phyloP scores from a whole-genome alignment of 139 green algal genomes.

The Chlorella sp. region DNA sequence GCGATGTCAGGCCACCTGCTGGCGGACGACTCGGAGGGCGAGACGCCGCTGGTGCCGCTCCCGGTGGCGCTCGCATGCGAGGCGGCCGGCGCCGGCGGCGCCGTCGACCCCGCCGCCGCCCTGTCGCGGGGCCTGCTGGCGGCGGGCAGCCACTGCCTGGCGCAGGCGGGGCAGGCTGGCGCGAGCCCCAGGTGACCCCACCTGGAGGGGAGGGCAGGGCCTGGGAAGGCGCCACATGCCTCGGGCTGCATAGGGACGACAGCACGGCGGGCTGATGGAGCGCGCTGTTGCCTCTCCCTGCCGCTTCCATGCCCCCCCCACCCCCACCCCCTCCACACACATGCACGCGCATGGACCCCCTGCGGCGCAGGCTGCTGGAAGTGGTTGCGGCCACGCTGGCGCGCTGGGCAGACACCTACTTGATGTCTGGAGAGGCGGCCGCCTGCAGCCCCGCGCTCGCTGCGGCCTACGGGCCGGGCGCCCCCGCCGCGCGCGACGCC shows the following conservation, averaged over 20 bases:
- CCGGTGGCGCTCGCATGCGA: slow-evolving; percentile 44
- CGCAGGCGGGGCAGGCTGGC: slow-evolving; percentile 23
- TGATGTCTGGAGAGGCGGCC: slow-evolving; percentile 63
- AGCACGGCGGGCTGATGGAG: not conserved
- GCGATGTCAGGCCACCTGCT: slow-evolving; percentile 67
- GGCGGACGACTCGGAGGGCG: slow-evolving; percentile 78
- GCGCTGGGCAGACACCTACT: slow-evolving; percentile 89
- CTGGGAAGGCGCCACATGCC: too few relatives aligned
- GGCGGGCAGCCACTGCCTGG: slow-evolving; percentile 27
- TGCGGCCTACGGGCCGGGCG: slow-evolving; percentile 13
- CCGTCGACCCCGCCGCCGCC: slow-evolving; percentile 1
- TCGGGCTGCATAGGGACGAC: too few relatives aligned
- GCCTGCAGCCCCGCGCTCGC: slow-evolving; percentile 27
- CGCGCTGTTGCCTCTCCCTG: not conserved
- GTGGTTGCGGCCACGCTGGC: slow-evolving; percentile 53
- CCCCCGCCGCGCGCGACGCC: not conserved
- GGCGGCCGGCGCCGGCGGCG: slow-evolving; percentile 1
- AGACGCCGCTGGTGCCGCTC: slow-evolving; percentile 78
- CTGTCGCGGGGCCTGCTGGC: slow-evolving; percentile 41
- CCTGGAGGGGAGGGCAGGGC: not conserved
- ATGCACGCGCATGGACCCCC: too few relatives aligned
- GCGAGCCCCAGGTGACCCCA: slow-evolving; percentile 53
- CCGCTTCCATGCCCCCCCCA: not conserved
- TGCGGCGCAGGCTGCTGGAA: slow-evolving; percentile 86
- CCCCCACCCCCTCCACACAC: not conserved